Percentiles rank a stretch among this genome's conserved stretches.
Evolutionary conservation across 139 green algal species (phyloP).

Genomic region (Mesostigma viride): DNA sequence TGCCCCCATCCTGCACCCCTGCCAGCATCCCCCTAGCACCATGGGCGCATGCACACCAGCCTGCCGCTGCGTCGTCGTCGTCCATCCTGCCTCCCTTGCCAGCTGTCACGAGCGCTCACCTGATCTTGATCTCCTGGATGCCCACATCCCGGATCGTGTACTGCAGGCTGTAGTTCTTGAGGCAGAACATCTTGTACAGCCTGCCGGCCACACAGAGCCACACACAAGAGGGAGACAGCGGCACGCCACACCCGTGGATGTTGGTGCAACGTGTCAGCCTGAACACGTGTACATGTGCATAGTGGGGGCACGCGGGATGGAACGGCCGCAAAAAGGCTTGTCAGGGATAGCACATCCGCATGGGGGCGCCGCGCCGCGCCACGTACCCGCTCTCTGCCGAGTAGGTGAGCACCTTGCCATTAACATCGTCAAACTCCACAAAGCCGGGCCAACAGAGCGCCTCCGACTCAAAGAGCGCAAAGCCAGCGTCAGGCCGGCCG

Average conservation of each 20-base stretch:
- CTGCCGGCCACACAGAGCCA: conserved; percentile 15
- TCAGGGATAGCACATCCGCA: neutral
- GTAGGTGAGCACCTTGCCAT: conserved; percentile 41
- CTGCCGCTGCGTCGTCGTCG: too few species aligned
- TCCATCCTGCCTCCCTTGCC: too few species aligned
- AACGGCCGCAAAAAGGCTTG: neutral
- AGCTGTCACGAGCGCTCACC: too few species aligned
- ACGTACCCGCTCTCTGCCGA: conserved; percentile 29
- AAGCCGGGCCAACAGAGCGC: conserved; percentile 42
- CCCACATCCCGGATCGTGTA: conserved; percentile 25
- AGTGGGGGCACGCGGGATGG: too few species aligned
- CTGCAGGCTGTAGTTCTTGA: conserved; percentile 38
- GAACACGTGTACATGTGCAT: too few species aligned
- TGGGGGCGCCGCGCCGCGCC: too few species aligned
- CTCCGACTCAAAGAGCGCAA: conserved; percentile 41
- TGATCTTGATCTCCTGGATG: conserved; percentile 44
- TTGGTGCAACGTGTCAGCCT: too few species aligned
- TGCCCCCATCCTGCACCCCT: too few species aligned
- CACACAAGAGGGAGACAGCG: too few species aligned
- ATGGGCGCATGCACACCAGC: neutral
- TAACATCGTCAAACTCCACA: conserved; percentile 53
- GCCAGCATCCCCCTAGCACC: too few species aligned
- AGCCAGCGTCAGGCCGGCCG: conserved; percentile 32
- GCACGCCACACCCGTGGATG: too few species aligned
- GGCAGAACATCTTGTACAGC: conserved; percentile 43